Evolutionary conservation across 352 stramenopile genomes (phyloP).

Genomic region (Blastocystis sp.): DNA sequence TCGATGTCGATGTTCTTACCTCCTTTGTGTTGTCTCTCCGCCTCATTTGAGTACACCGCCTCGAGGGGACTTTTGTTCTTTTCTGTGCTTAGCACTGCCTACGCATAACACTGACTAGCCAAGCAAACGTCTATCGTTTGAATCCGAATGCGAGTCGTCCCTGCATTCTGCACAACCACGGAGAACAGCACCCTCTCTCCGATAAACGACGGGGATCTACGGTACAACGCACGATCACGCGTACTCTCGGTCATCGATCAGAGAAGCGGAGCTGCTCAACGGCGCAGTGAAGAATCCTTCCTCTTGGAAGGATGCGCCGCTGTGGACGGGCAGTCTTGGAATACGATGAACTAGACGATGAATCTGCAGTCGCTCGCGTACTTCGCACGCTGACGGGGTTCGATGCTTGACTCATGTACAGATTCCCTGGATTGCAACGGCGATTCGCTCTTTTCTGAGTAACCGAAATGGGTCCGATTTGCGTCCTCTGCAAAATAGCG

Average conservation of each 20-base stretch:
- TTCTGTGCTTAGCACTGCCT: background rate
- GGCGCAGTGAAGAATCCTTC: background rate
- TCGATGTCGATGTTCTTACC: background rate
- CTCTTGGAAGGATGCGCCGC: background rate
- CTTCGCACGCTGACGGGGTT: background rate
- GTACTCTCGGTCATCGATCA: background rate
- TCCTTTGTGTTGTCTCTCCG: background rate
- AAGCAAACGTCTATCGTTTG: conserved; percentile 19
- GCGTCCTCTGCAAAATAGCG: too few relatives aligned
- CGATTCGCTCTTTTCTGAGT: too few relatives aligned
- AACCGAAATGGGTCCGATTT: background rate
- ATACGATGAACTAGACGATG: conserved; percentile 10
- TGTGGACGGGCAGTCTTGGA: background rate
- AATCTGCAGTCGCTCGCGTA: background rate
- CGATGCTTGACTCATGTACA: conserved; percentile 21
- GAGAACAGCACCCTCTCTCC: conserved; percentile 36
- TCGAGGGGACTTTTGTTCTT: background rate
- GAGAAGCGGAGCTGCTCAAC: background rate
- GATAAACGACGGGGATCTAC: conserved; percentile 28
- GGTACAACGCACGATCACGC: background rate
- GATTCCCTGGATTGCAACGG: background rate
- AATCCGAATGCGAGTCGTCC: background rate
- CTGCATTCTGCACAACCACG: background rate
- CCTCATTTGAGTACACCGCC: background rate
- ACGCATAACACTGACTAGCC: background rate